These are phyloP conservation scores for Quercus lobata DNA, from an alignment of 331 rosid genomes.

Conservation along the genomic window DNA sequence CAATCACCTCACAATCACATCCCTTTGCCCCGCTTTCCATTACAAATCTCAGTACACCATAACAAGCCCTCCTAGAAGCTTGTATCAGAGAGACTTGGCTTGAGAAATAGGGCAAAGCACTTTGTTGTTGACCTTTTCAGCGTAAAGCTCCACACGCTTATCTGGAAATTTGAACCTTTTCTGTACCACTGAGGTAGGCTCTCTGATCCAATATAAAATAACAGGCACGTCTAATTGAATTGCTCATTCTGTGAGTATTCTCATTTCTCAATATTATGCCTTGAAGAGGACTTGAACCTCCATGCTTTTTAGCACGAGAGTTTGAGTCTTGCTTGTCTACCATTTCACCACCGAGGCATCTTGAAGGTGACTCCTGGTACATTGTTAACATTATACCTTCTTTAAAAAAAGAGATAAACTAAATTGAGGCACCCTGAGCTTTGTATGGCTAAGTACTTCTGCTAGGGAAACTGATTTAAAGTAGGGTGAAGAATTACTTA, in stretches of 20 bases:
- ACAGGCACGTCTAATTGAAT: no score
- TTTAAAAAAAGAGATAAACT: neutral
- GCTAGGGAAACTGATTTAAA: neutral
- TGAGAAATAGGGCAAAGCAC: slow-evolving; percentile 89
- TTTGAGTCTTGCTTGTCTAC: no score
- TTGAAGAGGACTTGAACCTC: no score
- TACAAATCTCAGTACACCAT: slow-evolving; percentile 81
- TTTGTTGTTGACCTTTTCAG: slow-evolving; percentile 85
- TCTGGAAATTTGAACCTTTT: slow-evolving; percentile 90
- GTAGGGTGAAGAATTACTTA: neutral
- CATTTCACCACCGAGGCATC: no score
- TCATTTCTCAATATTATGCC: no score
- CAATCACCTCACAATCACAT: slow-evolving; percentile 66
- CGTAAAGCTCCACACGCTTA: slow-evolving; percentile 70
- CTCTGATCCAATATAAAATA: slow-evolving; percentile 46
- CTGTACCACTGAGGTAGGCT: slow-evolving; percentile 85
- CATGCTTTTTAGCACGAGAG: no score
- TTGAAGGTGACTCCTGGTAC: neutral
- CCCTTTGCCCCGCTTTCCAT: slow-evolving; percentile 97
- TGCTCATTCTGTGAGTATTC: no score
- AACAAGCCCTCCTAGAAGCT: slow-evolving; percentile 73
- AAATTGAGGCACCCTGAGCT: neutral
- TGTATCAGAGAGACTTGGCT: slow-evolving; percentile 85
- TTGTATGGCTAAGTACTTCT: neutral
- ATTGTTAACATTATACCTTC: neutral